Base-by-base conservation (phyloP, 2,329 filamentous ascomycete species). In the Colletotrichum somersetense region DNA sequence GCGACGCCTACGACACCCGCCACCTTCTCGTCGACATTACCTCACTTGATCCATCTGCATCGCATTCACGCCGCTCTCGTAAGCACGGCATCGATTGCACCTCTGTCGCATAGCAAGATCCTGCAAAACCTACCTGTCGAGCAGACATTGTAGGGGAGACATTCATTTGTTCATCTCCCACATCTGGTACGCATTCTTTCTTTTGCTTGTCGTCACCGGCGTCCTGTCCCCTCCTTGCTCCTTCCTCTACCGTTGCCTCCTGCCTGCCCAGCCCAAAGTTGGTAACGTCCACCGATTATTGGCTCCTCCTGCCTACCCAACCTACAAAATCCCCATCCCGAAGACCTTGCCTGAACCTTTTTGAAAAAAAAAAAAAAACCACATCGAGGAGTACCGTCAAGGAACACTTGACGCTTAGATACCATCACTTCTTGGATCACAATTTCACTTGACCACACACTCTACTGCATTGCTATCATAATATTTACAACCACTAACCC, bases 111-210 rank as follows among this genome's bases (percentile, higher is more conserved):
- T 65, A 58, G 57, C 64, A 46, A 68, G 53, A 64, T 46, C n/a
- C 46, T 44, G 61, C 56, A 66, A 23, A n/a, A n/a, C 35, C 59
- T 70, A 53, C 38, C 67, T 65, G 56, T 55, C 33, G 80, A 80
- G 80, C 83, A 83, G 79, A 46, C 74, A 76, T 80, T 84, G 83
- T 85, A 86, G 94, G 94, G 93, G 95, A 97, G 92, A 95, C 95
- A 97, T 97, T 97, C 84, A 92, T 83, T 97, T 97, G 95, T 97
- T 94, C 87, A 93, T 97, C 95, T 97, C 94, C 93, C 89, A 84
- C 89, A 88, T 82, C 89, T 86, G 88, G 89, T 91, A 91, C 83
- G 87, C 42, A 26, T 35, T 18, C 30, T 55, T 56, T 52, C 14
- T 35, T 26, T 16, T 80, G 50, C 20, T 73, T 66, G 63, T 70